Conservation (phyloP, 2,329 filamentous ascomycete species). For the Cladosporium phlei region DNA sequence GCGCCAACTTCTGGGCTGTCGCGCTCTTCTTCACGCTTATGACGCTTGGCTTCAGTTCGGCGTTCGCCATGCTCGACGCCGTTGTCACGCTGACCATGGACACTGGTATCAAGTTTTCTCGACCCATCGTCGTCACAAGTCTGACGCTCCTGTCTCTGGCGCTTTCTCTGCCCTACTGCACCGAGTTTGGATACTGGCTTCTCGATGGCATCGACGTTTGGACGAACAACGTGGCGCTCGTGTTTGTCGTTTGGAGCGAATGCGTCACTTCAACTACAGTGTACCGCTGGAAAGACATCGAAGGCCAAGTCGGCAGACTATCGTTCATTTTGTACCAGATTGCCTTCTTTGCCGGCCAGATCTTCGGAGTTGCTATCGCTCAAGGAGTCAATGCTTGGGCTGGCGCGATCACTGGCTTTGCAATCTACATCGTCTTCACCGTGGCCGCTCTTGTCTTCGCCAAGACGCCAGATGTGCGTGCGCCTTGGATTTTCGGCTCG, state of each 20-base stretch:
- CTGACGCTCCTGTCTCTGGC: constrained; percentile 50
- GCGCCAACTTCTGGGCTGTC: constrained; percentile 55
- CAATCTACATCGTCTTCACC: constrained; percentile 44
- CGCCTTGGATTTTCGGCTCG: constrained; percentile 41
- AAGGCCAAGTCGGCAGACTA: constrained; percentile 41
- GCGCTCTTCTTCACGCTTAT: constrained; percentile 56
- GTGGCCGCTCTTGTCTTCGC: constrained; percentile 39
- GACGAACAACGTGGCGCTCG: constrained; percentile 52
- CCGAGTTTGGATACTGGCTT: constrained; percentile 54
- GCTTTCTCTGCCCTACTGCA: constrained; percentile 54
- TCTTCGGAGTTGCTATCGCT: constrained; percentile 49
- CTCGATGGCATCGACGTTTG: constrained; percentile 53
- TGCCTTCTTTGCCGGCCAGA: constrained; percentile 51
- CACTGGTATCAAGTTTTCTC: constrained; percentile 44
- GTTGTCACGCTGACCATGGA: constrained; percentile 53
- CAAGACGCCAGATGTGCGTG: constrained; percentile 39
- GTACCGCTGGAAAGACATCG: constrained; percentile 49
- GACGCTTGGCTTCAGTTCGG: constrained; percentile 54
- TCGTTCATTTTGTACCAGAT: constrained; percentile 46
- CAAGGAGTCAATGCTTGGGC: constrained; percentile 48
- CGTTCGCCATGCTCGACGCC: constrained; percentile 57
- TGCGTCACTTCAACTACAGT: constrained; percentile 50
- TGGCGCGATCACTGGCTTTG: constrained; percentile 48
- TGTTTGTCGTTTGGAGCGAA: constrained; percentile 53
- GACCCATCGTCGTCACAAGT: constrained; percentile 47